Base-by-base conservation (phyloP, 1,284 basidiomycete genomes). In the Melampsora larici-populina region DNA sequence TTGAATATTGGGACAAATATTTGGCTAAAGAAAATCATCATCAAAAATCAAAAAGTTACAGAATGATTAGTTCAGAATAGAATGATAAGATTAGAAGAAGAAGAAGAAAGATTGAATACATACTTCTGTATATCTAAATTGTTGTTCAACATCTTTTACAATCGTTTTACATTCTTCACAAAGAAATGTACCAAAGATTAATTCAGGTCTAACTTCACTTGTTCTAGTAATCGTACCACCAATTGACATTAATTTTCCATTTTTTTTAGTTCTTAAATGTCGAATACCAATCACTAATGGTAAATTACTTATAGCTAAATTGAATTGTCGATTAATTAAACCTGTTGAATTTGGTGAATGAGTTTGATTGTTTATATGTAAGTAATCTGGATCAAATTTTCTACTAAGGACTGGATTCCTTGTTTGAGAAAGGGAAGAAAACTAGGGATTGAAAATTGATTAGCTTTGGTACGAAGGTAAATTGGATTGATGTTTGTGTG, bases 91-190 rank as follows among this genome's bases (percentile, higher is more conserved):
- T n/a, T n/a, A n/a, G n/a, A n/a, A n/a, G n/a, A n/a, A n/a, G n/a
- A n/a, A n/a, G n/a, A 3, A 36, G 9, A 36, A 36, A 36, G 36
- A 36, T 4, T 36, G 36, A 36, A 46, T 64, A 80, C 84, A 70
- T 77, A 93, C 93, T 87, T 99, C 97, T 29, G 97, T 99, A 84
- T 98, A 99, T 84, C 97, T 98, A 88, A 99, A 99, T 84, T 99
- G 97, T 83, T 99, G 97, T 84, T 99, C 97, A 71, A 99, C 91
- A 81, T 98, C 95, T 78, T 91, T 89, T n/a, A 97, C 90, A 9
- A 91, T 86, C 51, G 91, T 92, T 71, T 89, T 88, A 84, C 97
- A 99, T 62, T 91, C 88, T 83, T 92, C 90, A 82, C 97, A 99
- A 66, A 91, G 89, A 84, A 98, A 99, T 74, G 92, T 95, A 24